Evolutionary conservation across 257 asterid genomes (phyloP), one percentile per base, ranked within the genome.

Genomic region (Solanum bulbocastanum): DNA sequence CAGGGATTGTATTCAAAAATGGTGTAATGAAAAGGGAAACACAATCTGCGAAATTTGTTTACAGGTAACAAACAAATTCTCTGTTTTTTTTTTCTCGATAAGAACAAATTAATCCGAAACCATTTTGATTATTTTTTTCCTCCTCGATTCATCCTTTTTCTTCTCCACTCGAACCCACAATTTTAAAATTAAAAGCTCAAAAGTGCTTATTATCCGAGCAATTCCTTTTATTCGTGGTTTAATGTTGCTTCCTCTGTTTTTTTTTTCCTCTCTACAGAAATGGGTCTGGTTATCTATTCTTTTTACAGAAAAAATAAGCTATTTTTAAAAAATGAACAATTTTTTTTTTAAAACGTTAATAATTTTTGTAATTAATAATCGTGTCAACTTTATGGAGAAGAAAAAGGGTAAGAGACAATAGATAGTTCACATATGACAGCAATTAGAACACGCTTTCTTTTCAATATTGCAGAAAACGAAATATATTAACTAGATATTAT

Each of bases 11-110:
- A 92, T 96, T 75, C 98, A 94, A 96, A 95, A 96, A 91, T 96
- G 99, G 99, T 96, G 99, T 88, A 76, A 94, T 76, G 98, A 95
- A 91, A 96, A 96, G 88, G 98, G 99, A 62, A 93, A 95, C 87
- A 93, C 96, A 42, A 89, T 88, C 39, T 96, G 99, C 87, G 99
- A 96, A 93, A 91, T 96, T 91, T 96, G 99, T 89, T 93, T 94
- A 65, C 97, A 96, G 98, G 98, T 94, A 8, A 37, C 1, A 18
- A 72, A 25, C 22, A 5, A 4, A 2, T 32, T 73, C 60, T 72
- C 23, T 52, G 23, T 12, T 2, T 4, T 86, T 32, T 5, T 33
- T 20, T 0, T 40, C 12, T 52, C 6, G 6, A 52, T 52, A 52
- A 5, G 23, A 52, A 52, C 0, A 52, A 52, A 69, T 23, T 84